Conservation (phyloP, 352 stramenopile species). For the Globisporangium nunn region DNA sequence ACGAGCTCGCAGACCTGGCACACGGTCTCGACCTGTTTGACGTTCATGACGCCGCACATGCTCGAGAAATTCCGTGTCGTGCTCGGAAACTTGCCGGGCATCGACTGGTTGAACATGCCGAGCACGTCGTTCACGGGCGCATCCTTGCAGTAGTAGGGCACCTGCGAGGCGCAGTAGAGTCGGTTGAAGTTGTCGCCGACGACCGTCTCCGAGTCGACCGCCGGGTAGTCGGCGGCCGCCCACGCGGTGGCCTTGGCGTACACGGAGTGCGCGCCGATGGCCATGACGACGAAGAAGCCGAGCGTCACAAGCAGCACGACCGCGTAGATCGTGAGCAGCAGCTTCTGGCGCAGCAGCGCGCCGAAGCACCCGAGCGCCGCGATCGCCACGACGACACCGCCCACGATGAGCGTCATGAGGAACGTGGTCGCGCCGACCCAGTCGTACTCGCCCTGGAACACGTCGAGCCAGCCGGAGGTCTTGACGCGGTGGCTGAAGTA, state of each 20-base stretch:
- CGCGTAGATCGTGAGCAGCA: conserved; percentile 67
- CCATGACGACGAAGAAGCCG: conserved; percentile 58
- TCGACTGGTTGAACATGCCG: conserved; percentile 42
- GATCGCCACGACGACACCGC: conserved; percentile 59
- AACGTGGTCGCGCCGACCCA: conserved; percentile 62
- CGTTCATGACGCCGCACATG: conserved; percentile 35
- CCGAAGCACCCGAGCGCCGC: conserved; percentile 64
- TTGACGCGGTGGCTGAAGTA: conserved; percentile 75
- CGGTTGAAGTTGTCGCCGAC: conserved; percentile 70
- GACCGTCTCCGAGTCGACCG: conserved; percentile 31
- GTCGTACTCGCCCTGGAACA: conserved; percentile 59
- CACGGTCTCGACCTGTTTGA: conserved; percentile 37
- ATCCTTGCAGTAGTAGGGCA: conserved; percentile 72
- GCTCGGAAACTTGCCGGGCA: conserved; percentile 29
- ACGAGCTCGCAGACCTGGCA: conserved; percentile 55
- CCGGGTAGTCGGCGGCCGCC: conserved; percentile 34
- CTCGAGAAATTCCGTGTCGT: conserved; percentile 42
- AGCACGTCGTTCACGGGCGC: conserved; percentile 38
- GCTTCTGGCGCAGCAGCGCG: conserved; percentile 55
- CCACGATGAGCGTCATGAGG: conserved; percentile 60
- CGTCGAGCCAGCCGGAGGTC: conserved; percentile 61
- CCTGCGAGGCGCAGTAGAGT: conserved; percentile 75
- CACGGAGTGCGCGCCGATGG: conserved; percentile 44
- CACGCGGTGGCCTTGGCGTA: conserved; percentile 52
- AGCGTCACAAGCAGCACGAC: conserved; percentile 52